These are phyloP conservation scores for Neonectria punicea DNA, from an alignment of 2,329 filamentous ascomycete genomes.

Conservation along the genomic window DNA sequence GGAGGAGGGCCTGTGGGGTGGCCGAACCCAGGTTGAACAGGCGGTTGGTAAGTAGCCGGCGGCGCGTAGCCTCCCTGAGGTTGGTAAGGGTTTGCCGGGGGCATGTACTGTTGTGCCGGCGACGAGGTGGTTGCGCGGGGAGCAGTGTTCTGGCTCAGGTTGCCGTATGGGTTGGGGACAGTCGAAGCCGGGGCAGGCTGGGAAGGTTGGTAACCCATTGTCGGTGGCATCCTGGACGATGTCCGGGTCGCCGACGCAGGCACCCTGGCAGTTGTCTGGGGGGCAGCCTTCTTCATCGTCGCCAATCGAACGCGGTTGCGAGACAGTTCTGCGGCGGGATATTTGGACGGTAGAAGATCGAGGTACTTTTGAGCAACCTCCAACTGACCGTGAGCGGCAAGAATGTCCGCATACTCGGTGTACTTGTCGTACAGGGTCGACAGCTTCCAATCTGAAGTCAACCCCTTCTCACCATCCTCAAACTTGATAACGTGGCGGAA, in stretches of 20 bases:
- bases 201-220: constrained; percentile 60
- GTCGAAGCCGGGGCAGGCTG: constrained; percentile 47
- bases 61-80: constrained; percentile 40
- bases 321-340: constrained; percentile 87
- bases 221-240: constrained; percentile 54
- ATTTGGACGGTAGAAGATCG: constrained; percentile 82
- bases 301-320: constrained; percentile 87
- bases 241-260: constrained; percentile 46
- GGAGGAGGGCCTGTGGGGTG: constrained; percentile 49
- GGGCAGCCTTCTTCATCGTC: constrained; percentile 67
- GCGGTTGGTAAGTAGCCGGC: constrained; percentile 62
- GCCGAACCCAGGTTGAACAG: constrained; percentile 53
- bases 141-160: constrained; percentile 49
- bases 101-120: constrained; percentile 50
- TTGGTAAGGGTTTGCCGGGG: constrained; percentile 51
- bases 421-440: constrained; percentile 92
- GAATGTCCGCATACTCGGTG: constrained; percentile 94
- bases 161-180: constrained; percentile 54
- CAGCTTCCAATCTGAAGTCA: constrained; percentile 88
- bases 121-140: constrained; percentile 33
- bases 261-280: constrained; percentile 40
- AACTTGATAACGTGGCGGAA: constrained; percentile 96
- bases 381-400: constrained; percentile 89
- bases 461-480: constrained; percentile 77
- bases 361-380: constrained; percentile 91